Evolutionary conservation across 768 basidiomycete genomes (phyloP).

Genomic region (Lentinula edodes): DNA sequence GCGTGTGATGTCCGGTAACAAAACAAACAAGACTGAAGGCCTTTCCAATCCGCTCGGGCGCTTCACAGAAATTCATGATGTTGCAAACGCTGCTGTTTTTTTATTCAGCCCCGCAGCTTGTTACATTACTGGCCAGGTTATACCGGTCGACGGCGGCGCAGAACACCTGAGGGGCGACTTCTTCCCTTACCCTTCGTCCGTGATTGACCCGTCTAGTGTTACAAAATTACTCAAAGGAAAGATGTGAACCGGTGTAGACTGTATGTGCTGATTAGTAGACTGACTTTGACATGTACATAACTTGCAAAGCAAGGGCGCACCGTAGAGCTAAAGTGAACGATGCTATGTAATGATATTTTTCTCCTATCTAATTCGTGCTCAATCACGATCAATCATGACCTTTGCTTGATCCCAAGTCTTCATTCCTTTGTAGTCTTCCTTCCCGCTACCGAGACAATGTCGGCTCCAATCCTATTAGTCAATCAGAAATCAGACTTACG

Average conservation of each 20-base stretch:
- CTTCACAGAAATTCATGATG: conserved; percentile 51
- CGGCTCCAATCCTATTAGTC: no score
- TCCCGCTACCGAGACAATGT: no score
- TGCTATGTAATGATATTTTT: no score
- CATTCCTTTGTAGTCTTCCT: no score
- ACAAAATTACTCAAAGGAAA: conserved; percentile 46
- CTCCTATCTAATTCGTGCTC: no score
- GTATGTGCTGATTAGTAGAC: no score
- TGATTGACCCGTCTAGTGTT: conserved; percentile 55
- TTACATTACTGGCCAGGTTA: conserved; percentile 69
- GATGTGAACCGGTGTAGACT: conserved; percentile 13
- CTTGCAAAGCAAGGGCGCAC: no score
- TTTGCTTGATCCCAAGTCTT: no score
- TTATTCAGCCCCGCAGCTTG: conserved; percentile 78
- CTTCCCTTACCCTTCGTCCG: conserved; percentile 58
- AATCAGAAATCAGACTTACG: no score
- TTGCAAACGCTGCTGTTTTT: conserved; percentile 70
- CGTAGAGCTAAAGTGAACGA: no score
- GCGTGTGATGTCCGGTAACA: conserved; percentile 41
- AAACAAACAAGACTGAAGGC: conserved; percentile 11
- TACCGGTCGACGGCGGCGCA: conserved; percentile 63
- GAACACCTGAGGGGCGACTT: conserved; percentile 45
- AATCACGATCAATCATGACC: no score
- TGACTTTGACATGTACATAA: no score
- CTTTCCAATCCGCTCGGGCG: conserved; percentile 41